Evolutionary conservation across 2,329 filamentous ascomycete genomes (phyloP).

Genomic region (Colletotrichum agaves): DNA sequence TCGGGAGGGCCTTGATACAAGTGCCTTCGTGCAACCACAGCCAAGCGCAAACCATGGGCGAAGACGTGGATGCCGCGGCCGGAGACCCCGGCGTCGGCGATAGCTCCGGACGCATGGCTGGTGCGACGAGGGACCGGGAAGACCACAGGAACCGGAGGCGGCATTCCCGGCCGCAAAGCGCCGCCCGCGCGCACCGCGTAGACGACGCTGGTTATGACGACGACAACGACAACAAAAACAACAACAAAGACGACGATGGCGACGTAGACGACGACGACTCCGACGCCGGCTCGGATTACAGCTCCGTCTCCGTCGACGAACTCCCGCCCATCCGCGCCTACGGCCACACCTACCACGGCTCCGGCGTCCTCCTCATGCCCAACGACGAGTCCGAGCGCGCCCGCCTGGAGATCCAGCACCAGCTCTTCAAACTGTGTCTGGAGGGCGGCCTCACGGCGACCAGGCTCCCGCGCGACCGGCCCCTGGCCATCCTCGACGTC

Average conservation of each 20-base stretch:
- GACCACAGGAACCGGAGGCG: conserved; percentile 24
- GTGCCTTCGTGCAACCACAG: neutral
- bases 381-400: conserved; percentile 48
- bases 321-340: conserved; percentile 48
- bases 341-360: conserved; percentile 51
- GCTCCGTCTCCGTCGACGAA: conserved; percentile 46
- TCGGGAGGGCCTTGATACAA: neutral
- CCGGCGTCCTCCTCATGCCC: conserved; percentile 47
- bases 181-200: neutral
- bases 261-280: conserved; percentile 42
- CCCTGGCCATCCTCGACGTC: conserved; percentile 51
- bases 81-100: conserved; percentile 28
- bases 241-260: conserved; percentile 35
- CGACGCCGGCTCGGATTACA: conserved; percentile 45
- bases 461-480: conserved; percentile 42
- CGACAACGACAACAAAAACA: conserved; percentile 41
- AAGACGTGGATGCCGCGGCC: conserved; percentile 24
- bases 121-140: conserved; percentile 1
- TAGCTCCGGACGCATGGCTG: conserved; percentile 15
- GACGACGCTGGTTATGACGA: neutral
- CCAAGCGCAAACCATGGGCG: conserved; percentile 11
- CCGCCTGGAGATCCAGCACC: conserved; percentile 47
- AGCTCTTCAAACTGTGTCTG: conserved; percentile 49
- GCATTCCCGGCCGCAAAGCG: conserved; percentile 13
- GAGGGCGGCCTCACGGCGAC: conserved; percentile 46